Evolutionary conservation across 805 yeast species (phyloP), one percentile per base, ranked within the genome.

Genomic region (Kuraishia borneana): DNA sequence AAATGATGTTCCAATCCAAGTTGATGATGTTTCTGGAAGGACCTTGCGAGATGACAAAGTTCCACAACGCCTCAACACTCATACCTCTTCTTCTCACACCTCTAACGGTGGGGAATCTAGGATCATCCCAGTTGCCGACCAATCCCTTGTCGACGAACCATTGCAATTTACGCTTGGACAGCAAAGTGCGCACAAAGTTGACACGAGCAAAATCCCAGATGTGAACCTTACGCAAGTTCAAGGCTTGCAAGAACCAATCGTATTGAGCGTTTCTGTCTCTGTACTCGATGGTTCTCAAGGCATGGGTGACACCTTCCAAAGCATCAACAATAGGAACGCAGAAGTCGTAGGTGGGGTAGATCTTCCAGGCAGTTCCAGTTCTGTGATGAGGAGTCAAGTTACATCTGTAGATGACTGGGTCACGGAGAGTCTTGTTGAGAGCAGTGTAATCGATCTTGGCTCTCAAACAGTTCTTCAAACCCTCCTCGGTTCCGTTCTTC

Each of bases 1-100:
- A 92, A 51, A 92, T 88, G 43, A 85, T 72, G 44, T 82, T 82
- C 99, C 99, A 92, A 59, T 92, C 99, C 55, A 92, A 69, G 68
- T 94, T 92, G 55, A 92, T 80, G 51, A 92, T 87, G 67, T 92
- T 92, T 65, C 81, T 85, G 31, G 97, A 89, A 27, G 99, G 99
- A 51, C 99, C 99, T 67, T 92, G 97, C 33, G 94, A 73, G 41
- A 92, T 68, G 45, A 92, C 83, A 51, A 92, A 92, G 70, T 83
- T 83, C 61, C 89, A 76, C 58, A 92, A 75, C 45, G 97, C 99
- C 66, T 92, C 96, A 42, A 92, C 94, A 26, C 96, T 77, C 99
- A 92, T 92, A 68, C 99, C 99, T 68, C 99, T 83, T 71, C 98
- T 80, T 69, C 96, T 84, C 35, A 89, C 96, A 68, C 99, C 99